Percentiles rank a stretch among this genome's conserved stretches.
Conservation (phyloP, 805 yeast species). For the Yamadazyma phyllophila region DNA sequence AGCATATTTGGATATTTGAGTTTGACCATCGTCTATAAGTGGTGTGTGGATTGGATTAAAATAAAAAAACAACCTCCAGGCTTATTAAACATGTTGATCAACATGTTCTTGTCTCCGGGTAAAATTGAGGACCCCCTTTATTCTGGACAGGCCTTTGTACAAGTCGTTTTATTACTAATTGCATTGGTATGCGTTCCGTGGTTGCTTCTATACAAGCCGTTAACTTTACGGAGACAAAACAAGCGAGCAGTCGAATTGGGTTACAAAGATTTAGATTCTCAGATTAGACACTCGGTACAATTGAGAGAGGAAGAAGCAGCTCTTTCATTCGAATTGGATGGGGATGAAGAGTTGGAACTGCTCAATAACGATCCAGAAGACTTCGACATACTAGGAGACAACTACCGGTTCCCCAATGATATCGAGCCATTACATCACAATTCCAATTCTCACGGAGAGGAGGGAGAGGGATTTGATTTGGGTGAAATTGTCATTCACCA, state of each 20-base stretch:
- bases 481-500: slow-evolving; percentile 77
- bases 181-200: slow-evolving; percentile 77
- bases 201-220: slow-evolving; percentile 65
- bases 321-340: slow-evolving; percentile 15
- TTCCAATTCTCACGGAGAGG: slow-evolving; percentile 38
- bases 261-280: slow-evolving; percentile 35
- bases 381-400: slow-evolving; percentile 10
- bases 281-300: slow-evolving; percentile 27
- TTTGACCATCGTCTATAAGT: slow-evolving; percentile 66
- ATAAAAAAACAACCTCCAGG: slow-evolving; percentile 68
- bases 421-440: slow-evolving; percentile 34
- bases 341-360: slow-evolving; percentile 1
- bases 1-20: slow-evolving; percentile 72
- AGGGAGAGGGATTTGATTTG: slow-evolving; percentile 38
- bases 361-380: slow-evolving; percentile 6
- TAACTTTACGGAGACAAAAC: slow-evolving; percentile 39
- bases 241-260: slow-evolving; percentile 35
- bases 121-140: slow-evolving; percentile 62
- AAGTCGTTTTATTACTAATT: slow-evolving; percentile 52
- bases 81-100: slow-evolving; percentile 68
- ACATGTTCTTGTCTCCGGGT: slow-evolving; percentile 76
- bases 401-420: slow-evolving; percentile 40
- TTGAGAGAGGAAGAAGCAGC: slow-evolving; percentile 44
- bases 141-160: slow-evolving; percentile 62
- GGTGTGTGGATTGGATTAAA: slow-evolving; percentile 70